Base-by-base conservation (phyloP, 257 asterid species). In the Jasminum sambac region DNA sequence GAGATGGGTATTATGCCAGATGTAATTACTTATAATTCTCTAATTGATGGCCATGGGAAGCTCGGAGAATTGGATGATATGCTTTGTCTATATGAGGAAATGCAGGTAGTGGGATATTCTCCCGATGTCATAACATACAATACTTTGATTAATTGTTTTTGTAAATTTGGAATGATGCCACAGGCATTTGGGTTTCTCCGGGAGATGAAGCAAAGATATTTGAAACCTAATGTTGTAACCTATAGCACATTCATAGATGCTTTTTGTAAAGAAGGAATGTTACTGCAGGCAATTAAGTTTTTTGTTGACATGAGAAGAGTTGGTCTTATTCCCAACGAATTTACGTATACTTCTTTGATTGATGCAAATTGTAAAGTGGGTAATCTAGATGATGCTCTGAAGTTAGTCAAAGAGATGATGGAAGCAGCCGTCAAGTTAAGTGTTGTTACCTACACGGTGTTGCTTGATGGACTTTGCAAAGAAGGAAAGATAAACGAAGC, bases 161-260 rank as follows among this genome's bases (percentile, higher is more conserved):
- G 96, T 83, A 89, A 89, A 85, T 80, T 68, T 48, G 91, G 81
- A 69, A 75, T 81, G 72, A 74, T 90, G 90, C 83, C 87, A 6
- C 25, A 17, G 69, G 93, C 97, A 5, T 93, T 90, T 75, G 73
- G 61, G 44, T 93, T 76, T 82, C 83, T 89, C 64, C 75, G 77
- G 80, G 96, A 86, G 83, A 90, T 93, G 97, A 90, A 82, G 82
- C 90, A 83, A 72, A 76, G 81, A 55, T 72, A 76, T 72, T 71
- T 93, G 59, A 84, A 81, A 75, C 95, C 96, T 71, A 86, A 90
- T 76, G 90, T 84, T 65, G 94, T 93, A 73, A 93, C 98, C 68
- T 93, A 93, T 74, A 90, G 95, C 87, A 90, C 90, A 65, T 83
- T 90, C 72, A 43, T 93, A 65, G 98, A 93, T 85, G 95, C 93